Percentiles rank a stretch among this genome's conserved stretches.
Conservation (phyloP, 2,329 filamentous ascomycete species). For the Cladosporium sp. region DNA sequence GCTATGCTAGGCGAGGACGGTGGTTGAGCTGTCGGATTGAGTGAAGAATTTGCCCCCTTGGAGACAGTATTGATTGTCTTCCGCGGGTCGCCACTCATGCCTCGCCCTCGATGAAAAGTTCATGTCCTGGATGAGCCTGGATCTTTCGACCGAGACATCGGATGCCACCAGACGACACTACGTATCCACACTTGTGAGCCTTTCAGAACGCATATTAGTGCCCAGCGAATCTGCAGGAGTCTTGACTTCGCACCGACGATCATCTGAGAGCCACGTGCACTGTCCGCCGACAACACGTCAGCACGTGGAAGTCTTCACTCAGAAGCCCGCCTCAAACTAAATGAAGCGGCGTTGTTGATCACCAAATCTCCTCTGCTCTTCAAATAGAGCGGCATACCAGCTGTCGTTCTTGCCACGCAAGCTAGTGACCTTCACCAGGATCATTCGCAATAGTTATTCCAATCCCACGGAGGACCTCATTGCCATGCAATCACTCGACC, state of each 20-base stretch:
- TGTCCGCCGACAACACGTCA: too few relatives aligned
- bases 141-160: neutral
- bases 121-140: neutral
- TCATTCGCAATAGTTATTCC: too few relatives aligned
- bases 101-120: neutral
- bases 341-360: too few relatives aligned
- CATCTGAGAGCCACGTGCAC: too few relatives aligned
- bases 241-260: too few relatives aligned
- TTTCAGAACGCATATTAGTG: neutral
- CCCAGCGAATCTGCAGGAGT: neutral
- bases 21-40: neutral
- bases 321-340: too few relatives aligned
- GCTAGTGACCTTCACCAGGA: too few relatives aligned
- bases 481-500: neutral
- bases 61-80: neutral
- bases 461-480: neutral
- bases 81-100: neutral
- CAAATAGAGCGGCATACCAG: neutral
- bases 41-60: neutral
- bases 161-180: neutral
- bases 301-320: neutral
- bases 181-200: neutral
- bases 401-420: neutral
- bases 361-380: neutral
- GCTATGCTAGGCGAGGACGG: conserved; percentile 22